A percentile compares a stretch with the other conserved stretches of the same genome.
These are phyloP conservation scores for Bryoglossum gracile DNA, from an alignment of 495 filamentous ascomycete species.

Conservation along the genomic window DNA sequence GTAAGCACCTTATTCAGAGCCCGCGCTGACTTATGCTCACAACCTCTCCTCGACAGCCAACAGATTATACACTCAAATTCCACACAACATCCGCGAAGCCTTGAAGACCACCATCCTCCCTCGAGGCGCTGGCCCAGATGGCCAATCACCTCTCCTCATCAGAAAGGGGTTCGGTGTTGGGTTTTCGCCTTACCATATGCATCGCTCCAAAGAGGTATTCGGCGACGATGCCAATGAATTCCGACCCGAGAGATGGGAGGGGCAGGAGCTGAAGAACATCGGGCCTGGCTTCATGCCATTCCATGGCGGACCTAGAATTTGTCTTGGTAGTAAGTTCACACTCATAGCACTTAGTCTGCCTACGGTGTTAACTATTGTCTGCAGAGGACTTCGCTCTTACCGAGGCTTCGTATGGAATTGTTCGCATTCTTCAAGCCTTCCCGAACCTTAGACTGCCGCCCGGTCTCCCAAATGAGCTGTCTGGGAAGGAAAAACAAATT, in stretches of 20 bases:
- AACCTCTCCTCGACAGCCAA: too few relatives aligned
- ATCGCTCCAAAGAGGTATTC: slow-evolving; percentile 36
- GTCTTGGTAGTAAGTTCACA: not conserved
- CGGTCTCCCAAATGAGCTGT: slow-evolving; percentile 16
- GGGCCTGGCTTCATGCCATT: not conserved
- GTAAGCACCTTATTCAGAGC: too few relatives aligned
- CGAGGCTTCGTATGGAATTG: slow-evolving; percentile 47
- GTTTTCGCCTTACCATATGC: slow-evolving; percentile 43
- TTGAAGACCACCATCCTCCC: slow-evolving; percentile 61
- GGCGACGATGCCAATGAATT: not conserved
- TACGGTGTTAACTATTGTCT: slow-evolving; percentile 28
- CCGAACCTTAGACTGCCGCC: slow-evolving; percentile 26
- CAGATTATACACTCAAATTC: slow-evolving; percentile 58
- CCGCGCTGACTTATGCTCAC: too few relatives aligned
- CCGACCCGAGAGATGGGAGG: not conserved
- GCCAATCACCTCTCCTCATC: slow-evolving; percentile 48
- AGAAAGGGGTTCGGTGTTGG: slow-evolving; percentile 27
- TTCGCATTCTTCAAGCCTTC: slow-evolving; percentile 53
- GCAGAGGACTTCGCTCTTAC: slow-evolving; percentile 48
- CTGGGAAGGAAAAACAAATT: slow-evolving; percentile 18
- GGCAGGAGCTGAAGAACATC: not conserved
- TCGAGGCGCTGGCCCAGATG: slow-evolving; percentile 58
- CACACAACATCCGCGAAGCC: slow-evolving; percentile 53
- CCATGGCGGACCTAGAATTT: not conserved
- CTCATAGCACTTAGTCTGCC: not conserved